Base-by-base conservation (phyloP, 2,329 filamentous ascomycete genomes). In the Alternaria gaisen region DNA sequence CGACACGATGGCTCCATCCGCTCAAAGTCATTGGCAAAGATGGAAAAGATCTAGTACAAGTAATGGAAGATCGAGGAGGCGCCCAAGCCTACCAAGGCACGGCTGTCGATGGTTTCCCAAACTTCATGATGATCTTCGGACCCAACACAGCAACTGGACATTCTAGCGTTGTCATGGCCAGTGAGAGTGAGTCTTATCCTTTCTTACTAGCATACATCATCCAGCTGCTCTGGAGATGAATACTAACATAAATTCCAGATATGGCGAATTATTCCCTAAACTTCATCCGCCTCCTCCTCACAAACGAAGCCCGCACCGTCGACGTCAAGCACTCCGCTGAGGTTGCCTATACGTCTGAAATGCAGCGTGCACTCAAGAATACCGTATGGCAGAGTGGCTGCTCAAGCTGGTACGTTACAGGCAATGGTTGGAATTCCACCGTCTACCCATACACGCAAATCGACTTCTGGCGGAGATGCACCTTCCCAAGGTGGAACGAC, bases 251-350 rank as follows among this genome's bases (percentile, higher is more conserved):
- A 28, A 12, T 16, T 7, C n/a, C 26, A 65, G 57, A 89, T 70
- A 84, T 84, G 70, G 79, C 89, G 65, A 86, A 88, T 61, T 88
- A 86, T 71, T 82, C 84, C 0, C 71, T 90, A 10, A 85, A 86
- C 0, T 82, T 90, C 64, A 84, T 90, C 65, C 83, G 82, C 67
- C 83, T 85, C 3, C 79, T 88, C 18, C 94, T 63, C 92, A 97
- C 82, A 96, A 94, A 94, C 91, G 90, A 69, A 92, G 95, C 61
- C 94, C 95, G 75, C 90, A 95, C 75, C 95, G 94, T 84, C 91
- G 97, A 81, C 91, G 92, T 71, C 82, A 86, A 70, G 89, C 93
- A 78, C 97, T 97, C 78, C 84, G 97, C 58, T 81, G 85, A 70
- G 86, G 88, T 65, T 94, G 95, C 81, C 60, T 79, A 64, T 74